These are phyloP conservation scores for Globisporangium recalcitrans DNA, from an alignment of 352 stramenopile species.

Conservation along the genomic window DNA sequence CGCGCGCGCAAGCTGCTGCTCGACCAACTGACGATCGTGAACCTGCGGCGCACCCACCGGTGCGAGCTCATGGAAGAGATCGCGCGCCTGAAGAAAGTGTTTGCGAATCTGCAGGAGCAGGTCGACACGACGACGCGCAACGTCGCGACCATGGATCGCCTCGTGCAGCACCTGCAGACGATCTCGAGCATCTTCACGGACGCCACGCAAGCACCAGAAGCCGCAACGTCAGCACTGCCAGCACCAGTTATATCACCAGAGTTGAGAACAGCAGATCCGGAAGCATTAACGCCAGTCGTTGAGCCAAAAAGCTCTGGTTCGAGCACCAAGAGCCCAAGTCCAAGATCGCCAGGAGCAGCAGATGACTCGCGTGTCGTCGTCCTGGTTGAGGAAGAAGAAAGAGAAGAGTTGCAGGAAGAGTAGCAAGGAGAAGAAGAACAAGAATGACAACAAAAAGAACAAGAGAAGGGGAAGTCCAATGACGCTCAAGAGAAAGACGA, in stretches of 20 bases:
- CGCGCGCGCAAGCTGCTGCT: slow-evolving; percentile 23
- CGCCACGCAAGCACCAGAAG: slow-evolving; percentile 1
- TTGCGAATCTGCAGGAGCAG: slow-evolving; percentile 26
- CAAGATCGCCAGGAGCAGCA: background rate
- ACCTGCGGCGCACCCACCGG: slow-evolving; percentile 22
- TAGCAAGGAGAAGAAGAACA: background rate
- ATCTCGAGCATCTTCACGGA: slow-evolving; percentile 24
- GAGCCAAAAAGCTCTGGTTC: background rate
- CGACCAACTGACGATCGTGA: slow-evolving; percentile 17
- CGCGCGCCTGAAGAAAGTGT: slow-evolving; percentile 24
- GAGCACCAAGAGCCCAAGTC: background rate
- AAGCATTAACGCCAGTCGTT: background rate
- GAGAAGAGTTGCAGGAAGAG: background rate
- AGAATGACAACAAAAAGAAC: background rate
- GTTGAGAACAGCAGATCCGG: background rate
- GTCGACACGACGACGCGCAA: slow-evolving; percentile 33
- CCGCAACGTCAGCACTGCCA: background rate
- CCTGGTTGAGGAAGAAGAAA: background rate
- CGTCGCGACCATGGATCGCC: slow-evolving; percentile 28
- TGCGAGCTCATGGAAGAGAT: slow-evolving; percentile 35
- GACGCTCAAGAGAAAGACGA: background rate
- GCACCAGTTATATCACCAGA: background rate
- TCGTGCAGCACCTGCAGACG: slow-evolving; percentile 26
- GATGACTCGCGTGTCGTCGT: background rate
- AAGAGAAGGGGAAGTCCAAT: too few species aligned